phyloP scores from a whole-genome alignment of 345 rosid species.

The Murraya paniculata region DNA sequence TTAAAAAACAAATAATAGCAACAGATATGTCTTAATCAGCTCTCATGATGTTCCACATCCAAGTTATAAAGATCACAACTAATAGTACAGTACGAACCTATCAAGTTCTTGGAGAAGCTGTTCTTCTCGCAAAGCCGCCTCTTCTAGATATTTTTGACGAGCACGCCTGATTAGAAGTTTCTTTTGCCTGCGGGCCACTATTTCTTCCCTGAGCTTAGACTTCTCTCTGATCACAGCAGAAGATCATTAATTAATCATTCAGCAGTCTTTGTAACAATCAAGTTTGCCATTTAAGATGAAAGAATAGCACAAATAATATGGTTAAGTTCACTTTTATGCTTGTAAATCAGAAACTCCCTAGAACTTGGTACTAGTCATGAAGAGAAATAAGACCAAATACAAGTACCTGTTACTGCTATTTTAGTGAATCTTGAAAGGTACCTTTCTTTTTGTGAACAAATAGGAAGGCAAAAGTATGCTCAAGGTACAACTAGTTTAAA shows the following conservation, averaged over 20 bases:
- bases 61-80: constrained; percentile 1
- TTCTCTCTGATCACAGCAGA: constrained; percentile 47
- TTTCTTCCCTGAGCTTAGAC: constrained; percentile 57
- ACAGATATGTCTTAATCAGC: background rate
- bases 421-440: background rate
- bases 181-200: constrained; percentile 62
- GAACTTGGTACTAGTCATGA: background rate
- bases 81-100: constrained; percentile 39
- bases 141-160: constrained; percentile 72
- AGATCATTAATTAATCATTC: background rate
- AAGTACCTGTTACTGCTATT: background rate
- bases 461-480: background rate
- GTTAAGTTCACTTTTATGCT: background rate
- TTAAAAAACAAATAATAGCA: constrained; percentile 9
- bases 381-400: background rate
- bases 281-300: background rate
- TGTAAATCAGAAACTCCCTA: background rate
- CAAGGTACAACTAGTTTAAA: background rate
- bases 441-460: background rate
- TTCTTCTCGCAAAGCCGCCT: constrained; percentile 62
- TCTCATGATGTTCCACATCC: background rate
- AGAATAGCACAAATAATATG: background rate
- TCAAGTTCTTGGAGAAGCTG: constrained; percentile 72
- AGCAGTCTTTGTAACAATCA: background rate
- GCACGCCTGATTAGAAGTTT: constrained; percentile 53